Percentiles rank a stretch among this genome's conserved stretches.
These are phyloP conservation scores for Pyricularia grisea DNA, from an alignment of 2,329 filamentous ascomycete genomes.

Conservation along the genomic window DNA sequence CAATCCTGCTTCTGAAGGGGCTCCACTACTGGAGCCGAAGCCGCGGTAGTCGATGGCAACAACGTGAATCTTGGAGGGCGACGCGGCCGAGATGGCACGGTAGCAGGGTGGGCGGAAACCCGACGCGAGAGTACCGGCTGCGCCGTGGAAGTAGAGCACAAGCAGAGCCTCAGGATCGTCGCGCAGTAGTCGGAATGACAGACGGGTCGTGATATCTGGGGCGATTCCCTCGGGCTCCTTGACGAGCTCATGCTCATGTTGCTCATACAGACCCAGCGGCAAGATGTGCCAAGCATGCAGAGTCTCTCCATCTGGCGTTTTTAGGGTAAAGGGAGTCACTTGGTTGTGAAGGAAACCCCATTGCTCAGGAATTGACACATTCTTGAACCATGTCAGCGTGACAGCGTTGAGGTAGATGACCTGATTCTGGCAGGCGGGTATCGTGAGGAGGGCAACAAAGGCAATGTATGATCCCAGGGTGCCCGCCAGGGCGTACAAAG, in stretches of 20 bases:
- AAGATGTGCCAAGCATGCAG: conserved; percentile 71
- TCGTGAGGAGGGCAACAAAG: conserved; percentile 18
- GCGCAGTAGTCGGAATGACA: conserved; percentile 31
- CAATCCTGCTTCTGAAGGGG: conserved; percentile 45
- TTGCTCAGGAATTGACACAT: conserved; percentile 55
- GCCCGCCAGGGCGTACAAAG: background rate
- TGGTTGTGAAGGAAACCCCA: conserved; percentile 66
- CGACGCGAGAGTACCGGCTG: conserved; percentile 45
- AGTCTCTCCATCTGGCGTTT: conserved; percentile 54
- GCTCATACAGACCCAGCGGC: conserved; percentile 55
- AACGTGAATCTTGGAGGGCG: conserved; percentile 43
- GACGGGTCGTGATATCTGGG: conserved; percentile 21
- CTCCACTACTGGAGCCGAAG: conserved; percentile 43
- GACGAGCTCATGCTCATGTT: conserved; percentile 41
- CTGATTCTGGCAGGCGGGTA: conserved; percentile 40
- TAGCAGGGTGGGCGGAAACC: conserved; percentile 46
- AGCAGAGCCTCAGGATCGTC: conserved; percentile 33
- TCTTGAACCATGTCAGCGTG: conserved; percentile 46
- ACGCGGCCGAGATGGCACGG: conserved; percentile 40
- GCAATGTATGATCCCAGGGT: conserved; percentile 8
- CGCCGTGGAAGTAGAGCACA: conserved; percentile 44
- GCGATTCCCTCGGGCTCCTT: conserved; percentile 26
- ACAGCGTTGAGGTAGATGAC: conserved; percentile 46
- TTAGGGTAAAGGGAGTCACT: conserved; percentile 60
- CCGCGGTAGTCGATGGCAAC: conserved; percentile 54